A percentile compares a stretch with the other conserved stretches of the same genome.
These are phyloP conservation scores for Dioscorea alata DNA, from an alignment of 106 monocot genomes.

Conservation along the genomic window DNA sequence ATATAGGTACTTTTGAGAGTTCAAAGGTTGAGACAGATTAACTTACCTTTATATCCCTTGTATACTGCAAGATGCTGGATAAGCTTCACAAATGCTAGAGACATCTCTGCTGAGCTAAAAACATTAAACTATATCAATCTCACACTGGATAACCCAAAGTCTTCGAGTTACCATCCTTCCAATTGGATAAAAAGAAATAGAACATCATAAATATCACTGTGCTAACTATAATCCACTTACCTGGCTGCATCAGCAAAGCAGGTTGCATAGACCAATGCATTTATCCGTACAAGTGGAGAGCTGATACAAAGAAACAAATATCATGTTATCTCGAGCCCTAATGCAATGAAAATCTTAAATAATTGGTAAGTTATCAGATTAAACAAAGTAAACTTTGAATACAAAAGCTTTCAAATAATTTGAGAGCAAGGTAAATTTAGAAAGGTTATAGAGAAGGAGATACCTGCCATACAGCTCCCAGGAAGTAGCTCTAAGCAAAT, in stretches of 20 bases:
- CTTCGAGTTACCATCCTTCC: no score
- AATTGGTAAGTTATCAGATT: no score
- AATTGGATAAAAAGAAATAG: not conserved
- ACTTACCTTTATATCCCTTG: constrained; percentile 84
- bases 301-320: constrained; percentile 19
- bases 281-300: constrained; percentile 73
- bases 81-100: constrained; percentile 83
- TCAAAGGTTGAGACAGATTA: not conserved
- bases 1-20: not conserved
- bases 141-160: not conserved
- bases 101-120: constrained; percentile 85
- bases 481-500: constrained; percentile 79
- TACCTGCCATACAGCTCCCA: constrained; percentile 99
- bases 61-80: constrained; percentile 78
- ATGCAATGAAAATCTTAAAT: no score
- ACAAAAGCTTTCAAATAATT: no score
- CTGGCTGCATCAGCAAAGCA: constrained; percentile 91
- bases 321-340: no score
- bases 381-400: no score
- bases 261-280: constrained; percentile 73
- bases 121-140: constrained; percentile 8
- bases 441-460: not conserved
- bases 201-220: not conserved
- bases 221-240: constrained; percentile 17
- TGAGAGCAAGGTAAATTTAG: not conserved